Base-by-base conservation (phyloP, 257 asterid species). In the Vinca minor region DNA sequence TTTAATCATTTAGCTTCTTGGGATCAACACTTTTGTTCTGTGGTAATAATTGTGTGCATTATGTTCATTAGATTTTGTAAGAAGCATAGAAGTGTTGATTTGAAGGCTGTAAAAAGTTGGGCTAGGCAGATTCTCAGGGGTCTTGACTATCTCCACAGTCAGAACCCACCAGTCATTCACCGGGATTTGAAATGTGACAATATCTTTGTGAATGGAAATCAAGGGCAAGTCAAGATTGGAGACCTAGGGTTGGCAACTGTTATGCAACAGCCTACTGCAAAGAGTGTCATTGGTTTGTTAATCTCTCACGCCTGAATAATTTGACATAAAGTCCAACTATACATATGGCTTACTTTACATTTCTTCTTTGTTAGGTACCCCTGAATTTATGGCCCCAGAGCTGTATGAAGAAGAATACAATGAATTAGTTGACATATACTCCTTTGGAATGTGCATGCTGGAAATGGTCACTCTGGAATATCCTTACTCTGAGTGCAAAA, bases 341-440 rank as follows among this genome's bases (percentile, higher is more conserved):
- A 38, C 12, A 26, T n/a, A 28, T 8, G 42, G 52, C 72, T 71
- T 28, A 70, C 56, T 42, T 59, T 3, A 59, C 31, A 63, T 52
- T 44, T 73, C 2, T 48, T 44, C 20, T 38, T 38, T 8, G 20
- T 32, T 41, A 79, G 84, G 80, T 5, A 80, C 82, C 57, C 85
- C 85, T 52, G 92, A 88, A 58, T 87, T 84, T 29, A 87, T 87
- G 95, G 95, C 95, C 46, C 96, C 96, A 0, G 96, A 85, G 84
- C 88, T 88, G 28, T 88, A 85, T 8, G 92, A 88, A 58, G 95
- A 88, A 79, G 86, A 86, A 68, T 88, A 88, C 25, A 85, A 84
- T 72, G 96, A 88, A 73, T 74, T 86, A 21, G 82, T 85, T 18
- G 96, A 88, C 74, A 74, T 88, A 62, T 88, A 88, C 65, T 88